Percentiles rank a stretch among this genome's conserved stretches.
Evolutionary conservation across 1,284 basidiomycete genomes (phyloP).

Genomic region (Tilletia indica): DNA sequence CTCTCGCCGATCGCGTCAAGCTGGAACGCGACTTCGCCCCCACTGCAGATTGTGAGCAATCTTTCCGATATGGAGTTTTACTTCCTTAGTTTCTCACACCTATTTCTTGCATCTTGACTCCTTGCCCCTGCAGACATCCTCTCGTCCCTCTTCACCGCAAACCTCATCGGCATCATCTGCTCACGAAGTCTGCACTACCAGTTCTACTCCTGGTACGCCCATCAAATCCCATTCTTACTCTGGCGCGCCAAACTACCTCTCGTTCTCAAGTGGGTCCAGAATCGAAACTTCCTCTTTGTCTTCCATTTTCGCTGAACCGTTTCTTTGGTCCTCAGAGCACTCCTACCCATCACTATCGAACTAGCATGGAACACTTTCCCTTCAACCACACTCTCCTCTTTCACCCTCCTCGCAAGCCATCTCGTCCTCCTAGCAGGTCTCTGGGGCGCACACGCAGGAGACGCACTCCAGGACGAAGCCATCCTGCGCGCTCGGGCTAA

Average conservation of each 20-base stretch:
- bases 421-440: slow-evolving; percentile 19
- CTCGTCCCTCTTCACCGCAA: slow-evolving; percentile 81
- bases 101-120: too few species aligned
- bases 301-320: not conserved
- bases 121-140: slow-evolving; percentile 66
- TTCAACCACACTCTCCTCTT: slow-evolving; percentile 23
- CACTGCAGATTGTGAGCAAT: not conserved
- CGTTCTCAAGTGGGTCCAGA: slow-evolving; percentile 27
- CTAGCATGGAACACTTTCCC: slow-evolving; percentile 29
- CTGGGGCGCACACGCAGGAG: not conserved
- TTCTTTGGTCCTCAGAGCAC: slow-evolving; percentile 3
- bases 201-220: slow-evolving; percentile 97
- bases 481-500: not conserved
- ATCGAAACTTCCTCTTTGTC: too few species aligned
- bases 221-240: slow-evolving; percentile 81
- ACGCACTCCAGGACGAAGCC: slow-evolving; percentile 16
- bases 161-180: slow-evolving; percentile 85
- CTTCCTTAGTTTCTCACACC: too few species aligned
- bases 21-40: not conserved
- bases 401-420: slow-evolving; percentile 15
- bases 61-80: too few species aligned
- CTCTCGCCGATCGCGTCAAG: not conserved
- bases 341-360: slow-evolving; percentile 25
- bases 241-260: slow-evolving; percentile 61
- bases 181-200: slow-evolving; percentile 97